Conservation (phyloP, 1,284 basidiomycete genomes). For the Schizophyllum commune region DNA sequence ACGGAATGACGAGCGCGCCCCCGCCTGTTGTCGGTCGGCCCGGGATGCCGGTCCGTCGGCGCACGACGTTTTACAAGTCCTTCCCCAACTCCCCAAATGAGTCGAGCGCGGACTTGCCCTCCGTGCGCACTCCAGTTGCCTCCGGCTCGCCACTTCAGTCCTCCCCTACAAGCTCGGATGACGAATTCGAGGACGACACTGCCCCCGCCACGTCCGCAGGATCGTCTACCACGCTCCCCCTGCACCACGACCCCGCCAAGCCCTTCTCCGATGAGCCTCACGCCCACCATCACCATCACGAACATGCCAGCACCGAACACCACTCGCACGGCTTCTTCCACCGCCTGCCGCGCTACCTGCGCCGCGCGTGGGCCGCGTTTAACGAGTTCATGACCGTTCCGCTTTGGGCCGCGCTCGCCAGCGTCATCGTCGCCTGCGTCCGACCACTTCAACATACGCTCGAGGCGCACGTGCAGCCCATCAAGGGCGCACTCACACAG, state of each 20-base stretch:
- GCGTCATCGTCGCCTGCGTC: conserved; percentile 76
- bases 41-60: conserved; percentile 15
- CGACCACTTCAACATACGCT: conserved; percentile 69
- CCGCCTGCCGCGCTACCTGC: conserved; percentile 22
- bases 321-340: conserved; percentile 12
- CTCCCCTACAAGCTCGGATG: conserved; percentile 16
- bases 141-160: conserved; percentile 7
- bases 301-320: conserved; percentile 14
- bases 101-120: conserved; percentile 25
- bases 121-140: conserved; percentile 16
- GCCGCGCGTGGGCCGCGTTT: conserved; percentile 34
- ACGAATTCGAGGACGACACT: conserved; percentile 14
- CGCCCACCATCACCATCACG: conserved; percentile 24
- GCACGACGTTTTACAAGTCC: conserved; percentile 47
- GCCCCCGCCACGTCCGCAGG: not conserved
- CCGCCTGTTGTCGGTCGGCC: conserved; percentile 7
- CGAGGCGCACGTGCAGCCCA: conserved; percentile 51
- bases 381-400: conserved; percentile 85
- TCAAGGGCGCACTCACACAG: conserved; percentile 65
- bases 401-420: conserved; percentile 73
- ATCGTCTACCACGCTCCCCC: not conserved
- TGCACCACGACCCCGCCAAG: conserved; percentile 3
- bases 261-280: not conserved
- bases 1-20: not conserved
- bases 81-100: conserved; percentile 58